Evolutionary conservation across 148 eudicot genomes (phyloP), one percentile per base, ranked within the genome.

Genomic region (Chenopodium berlandieri): DNA sequence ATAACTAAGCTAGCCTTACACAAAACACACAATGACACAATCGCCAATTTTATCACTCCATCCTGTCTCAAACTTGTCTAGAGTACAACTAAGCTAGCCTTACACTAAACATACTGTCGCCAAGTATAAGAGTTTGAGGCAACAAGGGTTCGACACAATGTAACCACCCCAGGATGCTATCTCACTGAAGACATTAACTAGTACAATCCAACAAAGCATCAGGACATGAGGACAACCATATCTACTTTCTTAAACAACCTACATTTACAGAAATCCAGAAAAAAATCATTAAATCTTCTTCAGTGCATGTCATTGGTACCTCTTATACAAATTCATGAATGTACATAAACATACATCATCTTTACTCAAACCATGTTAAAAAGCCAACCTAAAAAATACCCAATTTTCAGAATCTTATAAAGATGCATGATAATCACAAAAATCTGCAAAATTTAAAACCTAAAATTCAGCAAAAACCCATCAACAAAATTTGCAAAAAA

Each of bases 331-430:
- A 11, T 17, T 11, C 10, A 9, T 7, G 22, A 7, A 71, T 71
- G 19, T 20, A 62, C 17, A 34, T 19, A 58, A 5, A 32, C 7
- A 32, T 20, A 56, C 9, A 13, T 60, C 44, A 0, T 40, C 44
- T 40, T 40, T 5, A 40, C 44, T 5, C 44, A 40, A 40, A 40
- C 7, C 44, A 40, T 40, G 44, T 40, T 40, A 4, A 68, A 78
- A 22, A 31, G 3, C 7, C 6, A 46, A 79, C 25, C 56, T 48
- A 31, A 77, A 40, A 34, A 71, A 50, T 4, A 81, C 69, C 75
- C 79, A 75, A 22, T 54, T 68, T 12, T 10, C 27, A 68, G 20
- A 67, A 67, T 76, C 69, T 54, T 20, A 50, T 66, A 81, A 68
- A 37, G 7, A 75, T 65, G 32, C n/a, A 64, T 20, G 13, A 67